These are phyloP conservation scores for Xylaria palmicola DNA, from an alignment of 495 filamentous ascomycete genomes.

Conservation along the genomic window DNA sequence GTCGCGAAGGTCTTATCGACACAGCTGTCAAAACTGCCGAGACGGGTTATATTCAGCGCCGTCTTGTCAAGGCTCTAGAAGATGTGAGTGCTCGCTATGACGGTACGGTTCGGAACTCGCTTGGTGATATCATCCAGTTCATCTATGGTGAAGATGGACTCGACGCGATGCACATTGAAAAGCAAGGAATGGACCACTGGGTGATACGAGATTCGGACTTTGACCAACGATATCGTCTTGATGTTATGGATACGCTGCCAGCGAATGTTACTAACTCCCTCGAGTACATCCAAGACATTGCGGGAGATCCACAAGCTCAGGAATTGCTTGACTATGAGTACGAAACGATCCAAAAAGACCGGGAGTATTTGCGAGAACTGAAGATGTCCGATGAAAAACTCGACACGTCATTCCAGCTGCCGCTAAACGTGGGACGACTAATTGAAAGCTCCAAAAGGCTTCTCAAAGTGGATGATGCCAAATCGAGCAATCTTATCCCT, in stretches of 20 bases:
- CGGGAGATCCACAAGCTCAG: constrained; percentile 82
- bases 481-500: constrained; percentile 88
- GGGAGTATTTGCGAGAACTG: constrained; percentile 69
- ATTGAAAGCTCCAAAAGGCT: constrained; percentile 85
- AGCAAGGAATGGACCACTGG: constrained; percentile 84
- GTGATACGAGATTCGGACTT: constrained; percentile 71
- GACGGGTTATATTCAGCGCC: constrained; percentile 97
- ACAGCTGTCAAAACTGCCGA: constrained; percentile 99
- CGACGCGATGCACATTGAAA: constrained; percentile 86
- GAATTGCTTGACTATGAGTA: constrained; percentile 84
- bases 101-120: constrained; percentile 93
- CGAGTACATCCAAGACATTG: constrained; percentile 83
- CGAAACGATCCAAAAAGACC: constrained; percentile 71
- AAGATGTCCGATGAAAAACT: constrained; percentile 53
- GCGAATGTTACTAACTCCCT: constrained; percentile 70
- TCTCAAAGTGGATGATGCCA: constrained; percentile 82
- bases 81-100: constrained; percentile 98
- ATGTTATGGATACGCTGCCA: constrained; percentile 77
- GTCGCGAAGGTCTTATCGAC: constrained; percentile 99
- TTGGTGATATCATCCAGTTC: constrained; percentile 96
- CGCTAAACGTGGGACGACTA: constrained; percentile 86
- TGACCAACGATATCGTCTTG: constrained; percentile 77
- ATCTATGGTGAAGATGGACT: constrained; percentile 97
- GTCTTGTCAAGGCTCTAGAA: constrained; percentile 96
- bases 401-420: constrained; percentile 81